Base-by-base conservation (phyloP, 345 rosid species). In the Anacardium occidentale region DNA sequence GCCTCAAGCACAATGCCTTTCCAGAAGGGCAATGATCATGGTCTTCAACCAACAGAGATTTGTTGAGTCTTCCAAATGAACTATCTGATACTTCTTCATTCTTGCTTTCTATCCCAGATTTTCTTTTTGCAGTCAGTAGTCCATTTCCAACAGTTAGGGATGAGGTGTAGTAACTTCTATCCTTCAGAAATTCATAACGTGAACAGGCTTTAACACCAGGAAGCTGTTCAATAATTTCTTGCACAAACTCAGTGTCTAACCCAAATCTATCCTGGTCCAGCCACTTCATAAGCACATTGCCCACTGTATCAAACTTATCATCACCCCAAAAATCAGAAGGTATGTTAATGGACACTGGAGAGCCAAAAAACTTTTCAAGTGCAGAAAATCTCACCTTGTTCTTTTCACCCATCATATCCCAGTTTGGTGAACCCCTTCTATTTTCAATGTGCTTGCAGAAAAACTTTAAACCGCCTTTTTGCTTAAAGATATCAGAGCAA, bases 201-300 rank as follows among this genome's bases (percentile, higher is more conserved):
- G 83, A 76, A 83, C 99, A 95, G 57, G 83, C 78, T 60, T 86
- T 83, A 8, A 78, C 82, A 79, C 86, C 93, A 78, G 96, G 96
- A 81, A 95, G 88, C 68, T 74, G 81, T 81, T 91, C 99, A 70
- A 92, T 80, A 58, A 87, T 86, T 83, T 95, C 97, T 72, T 83
- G 96, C 74, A 95, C 97, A 88, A 95, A 91, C 66, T 89, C 97
- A 52, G 89, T 75, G 60, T 95, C 99, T 76, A 95, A 68, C 61
- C 99, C 99, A 85, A 87, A 95, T 82, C 99, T 89, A 79, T 91
- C 94, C 79, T 85, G 91, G 74, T 80, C 87, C 76, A 91, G 82
- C 99, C 99, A 92, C 75, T 83, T 80, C 70, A 77, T 73, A 74
- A 95, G 79, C 42, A 78, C 79, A 77, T 79, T 79, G 73, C 80